Conservation (phyloP, 1,284 basidiomycete genomes). For the Sutorius eximius region DNA sequence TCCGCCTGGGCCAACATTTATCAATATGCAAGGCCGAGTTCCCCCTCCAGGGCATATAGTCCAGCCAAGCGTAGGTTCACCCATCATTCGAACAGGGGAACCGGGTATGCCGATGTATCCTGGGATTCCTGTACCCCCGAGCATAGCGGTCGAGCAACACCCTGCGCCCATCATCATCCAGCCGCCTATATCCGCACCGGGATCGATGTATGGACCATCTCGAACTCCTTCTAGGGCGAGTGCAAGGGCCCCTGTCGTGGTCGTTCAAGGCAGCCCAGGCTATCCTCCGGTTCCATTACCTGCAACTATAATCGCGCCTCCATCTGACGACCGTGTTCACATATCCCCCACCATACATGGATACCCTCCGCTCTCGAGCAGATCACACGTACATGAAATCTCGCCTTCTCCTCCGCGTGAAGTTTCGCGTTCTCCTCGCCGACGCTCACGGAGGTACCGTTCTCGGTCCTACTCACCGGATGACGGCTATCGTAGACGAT, state of each 20-base stretch:
- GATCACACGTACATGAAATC: constrained; percentile 3
- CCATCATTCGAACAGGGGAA: constrained; percentile 12
- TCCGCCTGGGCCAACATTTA: constrained; percentile 13
- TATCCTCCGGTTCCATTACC: constrained; percentile 10
- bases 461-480: constrained; percentile 26
- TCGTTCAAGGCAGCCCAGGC: constrained; percentile 13
- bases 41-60: constrained; percentile 28
- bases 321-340: constrained; percentile 15
- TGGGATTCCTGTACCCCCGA: constrained; percentile 7
- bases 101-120: neutral
- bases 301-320: constrained; percentile 14
- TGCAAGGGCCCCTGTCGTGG: constrained; percentile 14
- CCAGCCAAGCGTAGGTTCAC: neutral
- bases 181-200: constrained; percentile 10
- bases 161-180: constrained; percentile 23
- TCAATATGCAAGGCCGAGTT: constrained; percentile 8
- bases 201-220: constrained; percentile 12
- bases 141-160: constrained; percentile 10
- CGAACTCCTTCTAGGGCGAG: constrained; percentile 20
- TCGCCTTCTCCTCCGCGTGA: constrained; percentile 7
- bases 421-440: constrained; percentile 13
- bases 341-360: constrained; percentile 25
- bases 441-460: constrained; percentile 2
- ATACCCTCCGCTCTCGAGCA: constrained; percentile 6
- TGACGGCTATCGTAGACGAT: constrained; percentile 5